Evolutionary conservation across 176 grass and related monocot species (phyloP).

Genomic region (Calamus simplicifolius): DNA sequence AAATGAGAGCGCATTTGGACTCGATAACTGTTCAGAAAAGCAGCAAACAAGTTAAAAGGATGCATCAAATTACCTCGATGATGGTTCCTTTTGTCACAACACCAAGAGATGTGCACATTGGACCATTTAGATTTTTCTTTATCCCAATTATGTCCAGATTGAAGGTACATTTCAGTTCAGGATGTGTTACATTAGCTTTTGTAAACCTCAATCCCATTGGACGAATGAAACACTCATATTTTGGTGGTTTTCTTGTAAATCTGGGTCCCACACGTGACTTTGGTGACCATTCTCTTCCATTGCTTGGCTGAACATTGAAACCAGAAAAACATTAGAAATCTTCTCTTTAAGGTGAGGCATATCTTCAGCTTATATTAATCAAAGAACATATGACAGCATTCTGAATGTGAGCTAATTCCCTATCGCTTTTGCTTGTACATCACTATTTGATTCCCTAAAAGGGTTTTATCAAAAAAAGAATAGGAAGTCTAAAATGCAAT

Average conservation of each 20-base stretch:
- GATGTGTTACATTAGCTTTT: slow-evolving; percentile 84
- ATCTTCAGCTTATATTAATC: too few species aligned
- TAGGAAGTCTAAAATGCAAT: too few species aligned
- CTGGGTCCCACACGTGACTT: slow-evolving; percentile 72
- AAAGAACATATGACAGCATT: too few species aligned
- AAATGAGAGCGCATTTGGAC: too few species aligned
- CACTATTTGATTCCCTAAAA: too few species aligned
- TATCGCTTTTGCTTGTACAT: too few species aligned
- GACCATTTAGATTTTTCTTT: slow-evolving; percentile 91
- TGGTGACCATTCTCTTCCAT: slow-evolving; percentile 95
- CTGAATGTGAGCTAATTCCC: too few species aligned
- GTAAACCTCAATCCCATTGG: slow-evolving; percentile 74
- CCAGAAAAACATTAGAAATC: too few species aligned
- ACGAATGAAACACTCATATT: slow-evolving; percentile 79
- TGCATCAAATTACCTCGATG: slow-evolving; percentile 45
- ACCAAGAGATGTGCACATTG: slow-evolving; percentile 89
- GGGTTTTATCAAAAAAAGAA: too few species aligned
- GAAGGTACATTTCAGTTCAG: slow-evolving; percentile 84
- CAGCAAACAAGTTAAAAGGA: too few species aligned
- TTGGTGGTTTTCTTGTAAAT: slow-evolving; percentile 92
- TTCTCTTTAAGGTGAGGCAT: too few species aligned
- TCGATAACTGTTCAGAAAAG: too few species aligned
- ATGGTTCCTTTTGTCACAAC: slow-evolving; percentile 86
- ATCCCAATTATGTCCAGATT: slow-evolving; percentile 82
- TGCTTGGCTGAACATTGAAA: slow-evolving; percentile 49